Percentiles rank a stretch among this genome's conserved stretches.
Conservation (phyloP, 257 asterid species). For the Solanum corneliomulleri region DNA sequence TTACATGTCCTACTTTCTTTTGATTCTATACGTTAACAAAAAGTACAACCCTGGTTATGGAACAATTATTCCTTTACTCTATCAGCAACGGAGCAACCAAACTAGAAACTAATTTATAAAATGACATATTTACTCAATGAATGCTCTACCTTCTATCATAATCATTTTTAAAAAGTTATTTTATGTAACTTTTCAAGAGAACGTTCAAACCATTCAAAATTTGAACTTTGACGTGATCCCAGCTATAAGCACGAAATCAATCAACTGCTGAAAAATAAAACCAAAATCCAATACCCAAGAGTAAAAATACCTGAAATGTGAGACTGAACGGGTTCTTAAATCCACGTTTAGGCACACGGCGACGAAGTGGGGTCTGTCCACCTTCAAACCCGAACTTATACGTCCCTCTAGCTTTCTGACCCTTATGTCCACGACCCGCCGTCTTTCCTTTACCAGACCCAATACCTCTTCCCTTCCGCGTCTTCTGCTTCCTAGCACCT, state of each 20-base stretch:
- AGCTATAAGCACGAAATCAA: background rate
- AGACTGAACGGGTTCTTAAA: slow-evolving; percentile 82
- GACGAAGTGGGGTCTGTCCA: slow-evolving; percentile 91
- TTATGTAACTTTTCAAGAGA: background rate
- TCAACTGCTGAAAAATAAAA: background rate
- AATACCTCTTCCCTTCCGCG: slow-evolving; percentile 90
- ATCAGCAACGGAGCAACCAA: background rate
- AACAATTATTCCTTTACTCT: background rate
- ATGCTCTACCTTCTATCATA: background rate
- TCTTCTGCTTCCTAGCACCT: slow-evolving; percentile 74
- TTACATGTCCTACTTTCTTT: background rate
- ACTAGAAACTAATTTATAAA: background rate
- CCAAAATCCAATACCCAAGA: background rate
- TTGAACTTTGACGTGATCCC: background rate
- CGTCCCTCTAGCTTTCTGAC: slow-evolving; percentile 88
- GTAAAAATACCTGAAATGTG: slow-evolving; percentile 60
- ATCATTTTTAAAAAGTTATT: background rate
- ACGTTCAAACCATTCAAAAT: background rate
- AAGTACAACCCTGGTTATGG: background rate
- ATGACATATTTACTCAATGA: background rate
- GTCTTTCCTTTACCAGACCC: slow-evolving; percentile 99
- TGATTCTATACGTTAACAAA: background rate
- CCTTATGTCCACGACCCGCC: slow-evolving; percentile 95
- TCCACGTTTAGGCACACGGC: slow-evolving; percentile 87
- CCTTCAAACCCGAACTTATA: slow-evolving; percentile 92